Evolutionary conservation across 345 rosid genomes (phyloP).

Genomic region (Kernera saxatilis): DNA sequence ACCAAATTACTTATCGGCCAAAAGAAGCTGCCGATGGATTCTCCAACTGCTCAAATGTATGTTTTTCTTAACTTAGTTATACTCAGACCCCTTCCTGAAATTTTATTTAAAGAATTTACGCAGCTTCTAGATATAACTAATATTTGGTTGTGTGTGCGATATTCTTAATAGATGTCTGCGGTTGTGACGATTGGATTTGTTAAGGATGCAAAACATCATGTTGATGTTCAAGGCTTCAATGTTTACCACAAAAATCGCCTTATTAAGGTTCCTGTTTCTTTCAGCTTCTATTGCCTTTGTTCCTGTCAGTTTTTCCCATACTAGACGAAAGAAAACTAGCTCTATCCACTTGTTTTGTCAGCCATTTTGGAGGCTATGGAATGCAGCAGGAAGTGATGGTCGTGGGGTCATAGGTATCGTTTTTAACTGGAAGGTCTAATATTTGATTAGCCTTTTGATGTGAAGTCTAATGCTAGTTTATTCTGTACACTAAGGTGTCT

Average conservation of each 20-base stretch:
- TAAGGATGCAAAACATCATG: slow-evolving; percentile 83
- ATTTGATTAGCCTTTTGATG: background rate
- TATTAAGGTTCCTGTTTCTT: slow-evolving; percentile 57
- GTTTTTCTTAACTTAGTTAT: background rate
- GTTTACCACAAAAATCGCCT: slow-evolving; percentile 95
- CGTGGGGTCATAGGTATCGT: slow-evolving; percentile 84
- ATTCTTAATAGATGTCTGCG: slow-evolving; percentile 56
- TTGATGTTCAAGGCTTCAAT: slow-evolving; percentile 92
- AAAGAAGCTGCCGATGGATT: slow-evolving; percentile 51
- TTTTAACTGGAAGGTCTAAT: slow-evolving; percentile 4
- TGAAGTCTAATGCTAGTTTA: slow-evolving; percentile 21
- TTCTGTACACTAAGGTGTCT: slow-evolving; percentile 52
- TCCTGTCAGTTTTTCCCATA: background rate
- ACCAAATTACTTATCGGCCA: slow-evolving; percentile 66
- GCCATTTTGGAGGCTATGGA: slow-evolving; percentile 99
- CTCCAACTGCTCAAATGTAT: slow-evolving; percentile 50
- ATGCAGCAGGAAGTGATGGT: slow-evolving; percentile 91
- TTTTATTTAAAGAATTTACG: background rate
- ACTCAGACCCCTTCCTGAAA: background rate
- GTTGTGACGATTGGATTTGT: slow-evolving; percentile 88
- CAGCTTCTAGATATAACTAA: background rate
- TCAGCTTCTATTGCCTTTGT: background rate
- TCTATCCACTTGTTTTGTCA: slow-evolving; percentile 27
- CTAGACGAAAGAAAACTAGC: background rate
- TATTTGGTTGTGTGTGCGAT: slow-evolving; percentile 11